A percentile compares a stretch with the other conserved stretches of the same genome.
Conservation (phyloP, 2,329 filamentous ascomycete genomes). For the Lecanoromycetidae sp. region DNA sequence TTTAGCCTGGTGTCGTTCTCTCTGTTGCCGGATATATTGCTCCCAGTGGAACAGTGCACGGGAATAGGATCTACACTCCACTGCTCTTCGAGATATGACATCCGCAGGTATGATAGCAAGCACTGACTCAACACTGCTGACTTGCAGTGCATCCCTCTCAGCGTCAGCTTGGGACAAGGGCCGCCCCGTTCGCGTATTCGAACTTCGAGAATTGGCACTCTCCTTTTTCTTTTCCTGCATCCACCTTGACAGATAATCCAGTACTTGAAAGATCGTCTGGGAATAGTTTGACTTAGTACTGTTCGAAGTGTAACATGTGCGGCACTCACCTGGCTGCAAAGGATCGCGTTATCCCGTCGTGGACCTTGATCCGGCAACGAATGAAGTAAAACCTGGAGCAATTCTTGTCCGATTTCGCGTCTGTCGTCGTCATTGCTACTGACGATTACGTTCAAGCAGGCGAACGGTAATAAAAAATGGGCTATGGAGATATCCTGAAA, state of each 20-base stretch:
- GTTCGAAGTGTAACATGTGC: not conserved
- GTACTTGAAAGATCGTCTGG: slow-evolving; percentile 73
- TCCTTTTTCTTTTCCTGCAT: slow-evolving; percentile 61
- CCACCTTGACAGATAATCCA: slow-evolving; percentile 90
- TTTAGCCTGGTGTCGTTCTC: slow-evolving; percentile 32
- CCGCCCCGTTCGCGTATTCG: slow-evolving; percentile 7
- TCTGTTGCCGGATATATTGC: slow-evolving; percentile 61
- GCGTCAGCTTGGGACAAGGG: slow-evolving; percentile 8
- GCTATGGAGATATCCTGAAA: slow-evolving; percentile 78
- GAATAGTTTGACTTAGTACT: not conserved
- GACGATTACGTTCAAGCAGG: slow-evolving; percentile 70
- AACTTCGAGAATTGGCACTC: slow-evolving; percentile 17
- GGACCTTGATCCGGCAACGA: slow-evolving; percentile 39
- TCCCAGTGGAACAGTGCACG: slow-evolving; percentile 91
- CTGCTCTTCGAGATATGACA: slow-evolving; percentile 65
- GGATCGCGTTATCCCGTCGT: slow-evolving; percentile 63
- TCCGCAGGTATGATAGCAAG: slow-evolving; percentile 58
- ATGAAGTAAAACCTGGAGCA: slow-evolving; percentile 61
- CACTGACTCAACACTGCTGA: slow-evolving; percentile 58
- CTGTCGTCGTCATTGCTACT: slow-evolving; percentile 55
- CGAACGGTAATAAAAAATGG: slow-evolving; percentile 78
- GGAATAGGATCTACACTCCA: slow-evolving; percentile 90
- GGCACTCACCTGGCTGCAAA: slow-evolving; percentile 72
- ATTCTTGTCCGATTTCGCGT: slow-evolving; percentile 55
- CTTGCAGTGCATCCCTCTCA: slow-evolving; percentile 26